Evolutionary conservation across 2,329 filamentous ascomycete species (phyloP).

Genomic region (Niveomyces coronatus): DNA sequence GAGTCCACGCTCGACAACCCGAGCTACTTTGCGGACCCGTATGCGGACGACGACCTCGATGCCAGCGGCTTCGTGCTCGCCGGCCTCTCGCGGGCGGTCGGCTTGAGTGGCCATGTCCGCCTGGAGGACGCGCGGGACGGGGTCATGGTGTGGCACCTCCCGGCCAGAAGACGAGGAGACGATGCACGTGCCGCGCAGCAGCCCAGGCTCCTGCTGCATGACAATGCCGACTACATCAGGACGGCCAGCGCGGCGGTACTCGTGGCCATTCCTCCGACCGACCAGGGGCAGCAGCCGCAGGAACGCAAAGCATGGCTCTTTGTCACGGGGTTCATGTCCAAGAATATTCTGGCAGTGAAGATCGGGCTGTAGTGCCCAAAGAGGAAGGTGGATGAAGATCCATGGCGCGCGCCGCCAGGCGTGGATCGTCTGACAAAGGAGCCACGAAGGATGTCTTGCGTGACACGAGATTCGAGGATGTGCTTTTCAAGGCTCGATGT

Average conservation of each 20-base stretch:
- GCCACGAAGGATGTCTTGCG: too few species aligned
- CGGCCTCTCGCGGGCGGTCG: conserved; percentile 32
- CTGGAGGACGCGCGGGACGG: conserved; percentile 29
- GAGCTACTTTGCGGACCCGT: conserved; percentile 45
- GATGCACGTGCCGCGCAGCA: too few species aligned
- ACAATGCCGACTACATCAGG: conserved; percentile 42
- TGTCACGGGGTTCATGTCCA: conserved; percentile 43
- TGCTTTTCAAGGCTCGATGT: too few species aligned
- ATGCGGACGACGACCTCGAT: conserved; percentile 30
- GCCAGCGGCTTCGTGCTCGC: conserved; percentile 43
- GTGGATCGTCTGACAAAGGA: too few species aligned
- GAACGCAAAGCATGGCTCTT: conserved; percentile 46
- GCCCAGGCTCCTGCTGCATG: conserved; percentile 42
- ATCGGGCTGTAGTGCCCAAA: conserved; percentile 36
- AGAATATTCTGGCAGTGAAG: conserved; percentile 38
- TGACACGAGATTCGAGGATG: too few species aligned
- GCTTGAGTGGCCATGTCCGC: conserved; percentile 23
- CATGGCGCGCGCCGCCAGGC: not conserved
- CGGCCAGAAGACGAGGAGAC: too few species aligned
- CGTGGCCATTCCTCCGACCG: conserved; percentile 40
- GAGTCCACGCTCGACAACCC: conserved; percentile 46
- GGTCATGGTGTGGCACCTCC: conserved; percentile 34
- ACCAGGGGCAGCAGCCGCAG: conserved; percentile 27
- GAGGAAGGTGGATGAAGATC: conserved; percentile 6
- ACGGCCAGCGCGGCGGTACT: conserved; percentile 41